Conservation (phyloP, 2,329 filamentous ascomycete species). For the Phialocephala subalpina region DNA sequence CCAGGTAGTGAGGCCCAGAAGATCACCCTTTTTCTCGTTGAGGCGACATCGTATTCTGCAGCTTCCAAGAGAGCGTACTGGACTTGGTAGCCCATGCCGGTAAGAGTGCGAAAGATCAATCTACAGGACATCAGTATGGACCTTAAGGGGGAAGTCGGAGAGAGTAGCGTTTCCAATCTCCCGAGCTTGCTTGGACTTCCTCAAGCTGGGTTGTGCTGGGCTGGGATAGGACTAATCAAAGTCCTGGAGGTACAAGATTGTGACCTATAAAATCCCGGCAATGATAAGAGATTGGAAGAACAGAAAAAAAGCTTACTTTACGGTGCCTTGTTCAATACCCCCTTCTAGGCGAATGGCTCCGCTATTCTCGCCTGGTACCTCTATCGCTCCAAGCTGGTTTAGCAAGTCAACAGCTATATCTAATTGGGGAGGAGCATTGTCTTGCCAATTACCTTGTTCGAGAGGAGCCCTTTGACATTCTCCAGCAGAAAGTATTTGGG, state of each 20-base stretch:
- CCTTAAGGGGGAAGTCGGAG: neutral
- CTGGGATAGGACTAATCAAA: no score
- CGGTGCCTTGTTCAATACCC: conserved; percentile 21
- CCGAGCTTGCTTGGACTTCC: no score
- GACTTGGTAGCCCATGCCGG: conserved; percentile 33
- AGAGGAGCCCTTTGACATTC: conserved; percentile 33
- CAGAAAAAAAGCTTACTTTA: conserved; percentile 21
- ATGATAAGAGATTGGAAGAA: no score
- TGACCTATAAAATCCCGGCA: no score
- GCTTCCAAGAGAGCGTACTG: conserved; percentile 31
- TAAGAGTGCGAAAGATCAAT: conserved; percentile 33
- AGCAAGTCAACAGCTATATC: neutral
- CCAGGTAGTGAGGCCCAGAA: conserved; percentile 32
- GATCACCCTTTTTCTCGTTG: conserved; percentile 26
- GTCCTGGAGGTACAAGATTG: no score
- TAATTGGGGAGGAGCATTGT: neutral
- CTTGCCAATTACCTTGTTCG: conserved; percentile 18
- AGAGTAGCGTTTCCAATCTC: no score
- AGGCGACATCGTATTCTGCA: conserved; percentile 25
- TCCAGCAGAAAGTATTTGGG: conserved; percentile 39
- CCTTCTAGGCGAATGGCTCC: neutral
- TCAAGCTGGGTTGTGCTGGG: no score
- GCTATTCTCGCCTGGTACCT: neutral
- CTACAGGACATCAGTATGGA: conserved; percentile 12
- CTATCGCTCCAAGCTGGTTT: conserved; percentile 16